Evolutionary conservation across 2,329 filamentous ascomycete species (phyloP), one percentile per base, ranked within the genome.

Genomic region (Purpureocillium lavendulum): DNA sequence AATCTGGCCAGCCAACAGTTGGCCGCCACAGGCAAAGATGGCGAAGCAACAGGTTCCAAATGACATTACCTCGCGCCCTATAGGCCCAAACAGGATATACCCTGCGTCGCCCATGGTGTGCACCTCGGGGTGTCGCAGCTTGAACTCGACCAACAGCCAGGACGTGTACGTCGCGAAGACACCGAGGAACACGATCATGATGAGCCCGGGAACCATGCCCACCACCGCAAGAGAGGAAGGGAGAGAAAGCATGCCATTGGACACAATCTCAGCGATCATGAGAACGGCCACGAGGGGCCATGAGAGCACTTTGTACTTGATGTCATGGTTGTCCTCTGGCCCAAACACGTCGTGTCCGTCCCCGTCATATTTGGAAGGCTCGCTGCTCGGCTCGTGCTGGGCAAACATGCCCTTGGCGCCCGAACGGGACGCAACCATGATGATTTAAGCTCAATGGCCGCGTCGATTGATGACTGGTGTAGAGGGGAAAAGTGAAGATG

Each of bases 61-160:
- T 24, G 61, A 62, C 30, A 76, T 60, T 11, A 74, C 44, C 45
- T 72, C 71, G 17, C 70, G 63, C 1, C 73, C 72, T 5, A 69
- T 42, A 2, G 62, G 66, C 3, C 75, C 74, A 40, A 75, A 73
- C 15, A 78, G 59, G 38, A 76, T 66, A 32, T 56, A 56, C 13
- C 73, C 73, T 0, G 71, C 73, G 45, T 77, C 73, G 32, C 73
- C 73, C 58, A 77, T 76, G 38, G 68, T 69, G 48, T 77, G 75
- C 3, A 77, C 71, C 43, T 74, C 62, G 1, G 68, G 67, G 48
- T 76, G 73, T 12, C 61, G 58, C 26, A 73, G 46, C 49, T 77
- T 77, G 58, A 77, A 77, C 40, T 67, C 51, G 28, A 72, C 66
- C 8, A 73, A 58, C 14, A 71, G 49, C 54, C 61, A 70, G 18